These are phyloP conservation scores for Scheffersomyces titani DNA, from an alignment of 1,139 yeast genomes.

Conservation along the genomic window DNA sequence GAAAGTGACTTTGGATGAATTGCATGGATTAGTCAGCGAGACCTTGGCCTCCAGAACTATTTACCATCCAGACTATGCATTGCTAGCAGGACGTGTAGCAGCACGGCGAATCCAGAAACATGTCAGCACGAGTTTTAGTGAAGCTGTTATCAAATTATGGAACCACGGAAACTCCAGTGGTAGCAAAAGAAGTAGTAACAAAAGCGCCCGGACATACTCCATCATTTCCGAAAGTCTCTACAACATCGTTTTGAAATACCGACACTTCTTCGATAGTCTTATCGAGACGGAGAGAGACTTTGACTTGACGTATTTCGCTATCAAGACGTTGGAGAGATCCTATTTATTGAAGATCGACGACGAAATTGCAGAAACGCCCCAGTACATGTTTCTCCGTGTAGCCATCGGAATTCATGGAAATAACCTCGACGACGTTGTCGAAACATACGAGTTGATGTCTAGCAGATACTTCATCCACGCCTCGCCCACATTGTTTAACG, in stretches of 20 bases:
- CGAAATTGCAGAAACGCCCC: constrained; percentile 50
- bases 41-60: constrained; percentile 46
- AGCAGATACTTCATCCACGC: constrained; percentile 54
- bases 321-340: constrained; percentile 52
- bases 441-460: constrained; percentile 55
- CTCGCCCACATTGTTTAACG: constrained; percentile 56
- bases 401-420: constrained; percentile 53
- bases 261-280: constrained; percentile 35
- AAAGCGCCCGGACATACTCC: constrained; percentile 12
- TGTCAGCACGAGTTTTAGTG: constrained; percentile 31
- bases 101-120: constrained; percentile 32
- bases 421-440: constrained; percentile 40
- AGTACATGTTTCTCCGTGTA: constrained; percentile 51
- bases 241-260: constrained; percentile 31
- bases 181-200: neutral
- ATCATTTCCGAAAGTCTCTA: constrained; percentile 26
- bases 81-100: constrained; percentile 50
- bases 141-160: constrained; percentile 27
- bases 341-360: constrained; percentile 42
- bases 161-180: constrained; percentile 5
- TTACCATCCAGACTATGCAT: constrained; percentile 47
- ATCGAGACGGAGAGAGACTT: constrained; percentile 41
- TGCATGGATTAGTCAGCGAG: constrained; percentile 44
- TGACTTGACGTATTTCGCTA: constrained; percentile 50
- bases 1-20: constrained; percentile 27